phyloP scores from a whole-genome alignment of 352 stramenopile species.

The Phytophthora tubulina region DNA sequence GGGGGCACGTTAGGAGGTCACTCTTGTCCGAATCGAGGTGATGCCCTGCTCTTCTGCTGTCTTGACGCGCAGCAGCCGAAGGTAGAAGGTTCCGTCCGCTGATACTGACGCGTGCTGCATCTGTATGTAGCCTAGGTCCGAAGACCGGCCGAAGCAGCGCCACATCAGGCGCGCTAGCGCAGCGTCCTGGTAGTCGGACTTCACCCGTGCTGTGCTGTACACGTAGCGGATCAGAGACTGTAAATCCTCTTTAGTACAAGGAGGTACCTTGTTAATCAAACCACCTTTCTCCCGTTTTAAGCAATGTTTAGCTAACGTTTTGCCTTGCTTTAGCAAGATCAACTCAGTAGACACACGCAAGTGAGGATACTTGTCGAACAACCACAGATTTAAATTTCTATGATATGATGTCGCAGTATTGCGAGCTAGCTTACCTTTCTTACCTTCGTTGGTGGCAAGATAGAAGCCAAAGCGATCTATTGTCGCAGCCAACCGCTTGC shows the following conservation, averaged over 20 bases:
- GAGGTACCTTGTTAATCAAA: no score
- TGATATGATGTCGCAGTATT: no score
- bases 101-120: slow-evolving; percentile 39
- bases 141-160: slow-evolving; percentile 46
- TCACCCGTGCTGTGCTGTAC: no score
- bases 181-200: slow-evolving; percentile 42
- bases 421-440: no score
- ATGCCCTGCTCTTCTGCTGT: slow-evolving; percentile 39
- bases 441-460: no score
- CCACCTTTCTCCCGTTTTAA: slow-evolving; percentile 8
- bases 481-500: slow-evolving; percentile 7
- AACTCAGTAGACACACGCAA: no score
- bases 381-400: no score
- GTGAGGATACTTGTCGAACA: no score
- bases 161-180: slow-evolving; percentile 38
- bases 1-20: slow-evolving; percentile 26
- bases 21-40: slow-evolving; percentile 35
- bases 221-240: no score
- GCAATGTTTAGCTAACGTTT: slow-evolving; percentile 29
- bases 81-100: slow-evolving; percentile 30
- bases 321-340: slow-evolving; percentile 16
- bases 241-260: slow-evolving; percentile 24
- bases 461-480: slow-evolving; percentile 18
- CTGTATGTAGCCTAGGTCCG: slow-evolving; percentile 25
- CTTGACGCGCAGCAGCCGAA: slow-evolving; percentile 43